phyloP scores from a whole-genome alignment of 1,139 yeast species.

The Ashbya aceris region DNA sequence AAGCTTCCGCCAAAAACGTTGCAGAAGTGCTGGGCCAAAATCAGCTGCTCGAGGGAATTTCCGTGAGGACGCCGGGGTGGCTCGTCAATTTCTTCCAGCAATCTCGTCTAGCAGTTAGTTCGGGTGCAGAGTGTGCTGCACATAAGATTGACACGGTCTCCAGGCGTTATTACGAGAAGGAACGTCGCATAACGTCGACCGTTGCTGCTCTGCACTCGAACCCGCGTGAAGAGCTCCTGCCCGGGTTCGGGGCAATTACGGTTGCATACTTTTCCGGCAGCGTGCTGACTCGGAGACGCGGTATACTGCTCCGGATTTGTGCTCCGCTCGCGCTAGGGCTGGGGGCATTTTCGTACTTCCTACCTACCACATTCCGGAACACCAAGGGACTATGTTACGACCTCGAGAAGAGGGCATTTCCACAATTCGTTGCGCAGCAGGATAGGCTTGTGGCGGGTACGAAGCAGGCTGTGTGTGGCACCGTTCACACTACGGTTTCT shows the following conservation, averaged over 20 bases:
- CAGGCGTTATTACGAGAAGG: slow-evolving; percentile 46
- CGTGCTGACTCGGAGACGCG: slow-evolving; percentile 59
- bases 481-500: slow-evolving; percentile 17
- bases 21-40: slow-evolving; percentile 16
- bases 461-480: slow-evolving; percentile 34
- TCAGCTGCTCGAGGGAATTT: slow-evolving; percentile 22
- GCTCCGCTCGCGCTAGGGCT: slow-evolving; percentile 62
- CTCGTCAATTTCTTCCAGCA: slow-evolving; percentile 17
- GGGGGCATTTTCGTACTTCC: slow-evolving; percentile 60
- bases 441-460: slow-evolving; percentile 39
- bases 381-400: slow-evolving; percentile 54
- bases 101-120: slow-evolving; percentile 31
- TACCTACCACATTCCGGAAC: slow-evolving; percentile 71
- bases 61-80: slow-evolving; percentile 21
- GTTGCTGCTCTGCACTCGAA: slow-evolving; percentile 56
- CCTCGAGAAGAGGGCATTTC: slow-evolving; percentile 55
- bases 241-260: slow-evolving; percentile 61
- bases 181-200: slow-evolving; percentile 57
- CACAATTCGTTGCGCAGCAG: slow-evolving; percentile 62
- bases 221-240: slow-evolving; percentile 64
- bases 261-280: slow-evolving; percentile 78
- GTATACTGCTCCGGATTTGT: slow-evolving; percentile 48
- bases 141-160: slow-evolving; percentile 37
- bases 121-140: slow-evolving; percentile 30
- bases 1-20: slow-evolving; percentile 14